Evolutionary conservation across 352 stramenopile species (phyloP).

Genomic region (Phytophthora podocarpi): DNA sequence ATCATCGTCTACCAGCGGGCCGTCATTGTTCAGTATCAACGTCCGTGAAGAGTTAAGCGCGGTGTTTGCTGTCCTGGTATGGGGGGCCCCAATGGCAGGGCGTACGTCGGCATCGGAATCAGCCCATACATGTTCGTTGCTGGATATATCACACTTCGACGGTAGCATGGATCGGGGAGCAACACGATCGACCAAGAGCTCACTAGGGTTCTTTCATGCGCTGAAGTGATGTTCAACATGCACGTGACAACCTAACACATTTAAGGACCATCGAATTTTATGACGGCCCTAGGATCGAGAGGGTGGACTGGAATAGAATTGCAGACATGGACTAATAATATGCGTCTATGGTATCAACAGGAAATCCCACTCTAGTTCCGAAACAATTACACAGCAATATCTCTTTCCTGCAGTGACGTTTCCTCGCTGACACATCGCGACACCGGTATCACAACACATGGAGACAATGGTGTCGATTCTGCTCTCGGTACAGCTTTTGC

Average conservation of each 20-base stretch:
- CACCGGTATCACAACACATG: neutral
- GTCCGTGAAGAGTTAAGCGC: slow-evolving; percentile 4
- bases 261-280: neutral
- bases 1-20: neutral
- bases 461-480: neutral
- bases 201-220: neutral
- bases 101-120: too few relatives aligned
- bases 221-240: neutral
- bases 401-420: neutral
- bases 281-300: slow-evolving; percentile 10
- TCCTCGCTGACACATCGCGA: neutral
- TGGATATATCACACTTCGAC: slow-evolving; percentile 10
- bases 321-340: slow-evolving; percentile 10
- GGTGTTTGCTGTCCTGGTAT: neutral
- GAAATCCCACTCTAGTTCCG: neutral
- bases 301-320: neutral
- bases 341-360: slow-evolving; percentile 13
- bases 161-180: slow-evolving; percentile 1
- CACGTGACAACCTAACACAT: slow-evolving; percentile 2
- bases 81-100: neutral
- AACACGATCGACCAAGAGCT: slow-evolving; percentile 3
- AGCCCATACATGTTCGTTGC: slow-evolving; percentile 3
- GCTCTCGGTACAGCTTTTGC: neutral
- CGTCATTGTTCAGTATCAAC: slow-evolving; percentile 8
- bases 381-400: neutral